Evolutionary conservation across 805 yeast species (phyloP).

Genomic region (Candida corydali): DNA sequence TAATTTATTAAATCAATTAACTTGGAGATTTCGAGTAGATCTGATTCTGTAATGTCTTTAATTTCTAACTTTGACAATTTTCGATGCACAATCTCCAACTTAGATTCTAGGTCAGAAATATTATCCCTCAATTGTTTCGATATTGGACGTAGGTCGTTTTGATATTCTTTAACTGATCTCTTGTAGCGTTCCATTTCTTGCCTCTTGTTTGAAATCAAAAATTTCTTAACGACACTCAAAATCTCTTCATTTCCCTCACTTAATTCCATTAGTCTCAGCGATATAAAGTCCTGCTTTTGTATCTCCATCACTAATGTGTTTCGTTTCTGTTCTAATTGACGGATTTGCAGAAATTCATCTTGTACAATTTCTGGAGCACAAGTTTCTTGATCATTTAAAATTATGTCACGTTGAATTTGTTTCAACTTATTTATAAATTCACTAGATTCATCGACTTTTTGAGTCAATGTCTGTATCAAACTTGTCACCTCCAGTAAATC

Average conservation of each 20-base stretch:
- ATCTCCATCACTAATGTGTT: conserved; percentile 31
- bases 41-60: neutral
- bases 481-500: conserved; percentile 15
- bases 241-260: conserved; percentile 31
- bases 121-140: conserved; percentile 12
- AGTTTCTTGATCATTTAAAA: conserved; percentile 9
- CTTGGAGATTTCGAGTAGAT: conserved; percentile 8
- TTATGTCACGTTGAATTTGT: conserved; percentile 15
- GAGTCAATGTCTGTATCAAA: conserved; percentile 16
- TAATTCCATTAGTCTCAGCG: conserved; percentile 28
- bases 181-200: conserved; percentile 13
- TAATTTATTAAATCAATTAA: conserved; percentile 15
- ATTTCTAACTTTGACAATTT: conserved; percentile 5
- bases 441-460: conserved; percentile 15
- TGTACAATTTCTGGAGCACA: neutral
- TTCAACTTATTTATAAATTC: conserved; percentile 19
- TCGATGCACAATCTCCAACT: conserved; percentile 7
- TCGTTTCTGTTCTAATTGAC: conserved; percentile 25
- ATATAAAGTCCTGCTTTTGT: conserved; percentile 34
- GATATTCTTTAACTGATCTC: conserved; percentile 12
- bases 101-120: conserved; percentile 11
- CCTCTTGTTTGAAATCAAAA: conserved; percentile 17
- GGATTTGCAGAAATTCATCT: conserved; percentile 12
- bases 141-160: conserved; percentile 12
- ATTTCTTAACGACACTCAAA: conserved; percentile 28